Percentiles rank a stretch among this genome's conserved stretches.
Conservation (phyloP, 768 basidiomycete genomes). For the Termitomyces bulborhizus region DNA sequence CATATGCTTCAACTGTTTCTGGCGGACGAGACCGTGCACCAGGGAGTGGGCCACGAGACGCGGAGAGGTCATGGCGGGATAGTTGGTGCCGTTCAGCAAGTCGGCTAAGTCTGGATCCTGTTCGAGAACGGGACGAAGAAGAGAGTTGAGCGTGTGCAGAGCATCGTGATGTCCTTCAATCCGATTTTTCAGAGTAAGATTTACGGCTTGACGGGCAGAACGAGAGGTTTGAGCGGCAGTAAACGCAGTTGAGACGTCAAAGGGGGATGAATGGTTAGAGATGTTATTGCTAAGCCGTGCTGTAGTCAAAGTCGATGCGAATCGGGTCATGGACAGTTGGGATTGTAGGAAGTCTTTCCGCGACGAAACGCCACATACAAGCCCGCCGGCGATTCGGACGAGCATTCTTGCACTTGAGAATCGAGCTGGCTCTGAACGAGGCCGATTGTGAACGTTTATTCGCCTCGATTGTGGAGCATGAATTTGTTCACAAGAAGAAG, state of each 20-base stretch:
- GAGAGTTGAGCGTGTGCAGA: conserved; percentile 40
- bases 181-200: conserved; percentile 30
- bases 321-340: background rate
- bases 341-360: background rate
- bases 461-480: background rate
- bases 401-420: background rate
- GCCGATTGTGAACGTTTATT: background rate
- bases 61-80: conserved; percentile 42
- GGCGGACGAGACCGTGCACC: conserved; percentile 59
- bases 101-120: conserved; percentile 12
- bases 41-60: conserved; percentile 59
- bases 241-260: background rate
- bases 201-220: conserved; percentile 38
- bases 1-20: conserved; percentile 38
- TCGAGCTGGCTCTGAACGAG: background rate
- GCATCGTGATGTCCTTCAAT: conserved; percentile 42
- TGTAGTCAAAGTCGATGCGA: background rate
- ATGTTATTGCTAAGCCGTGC: background rate
- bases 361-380: background rate
- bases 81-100: conserved; percentile 20
- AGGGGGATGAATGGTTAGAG: background rate
- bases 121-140: conserved; percentile 35
- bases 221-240: conserved; percentile 18
- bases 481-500: background rate
- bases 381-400: too few species aligned